Base-by-base conservation (phyloP, 345 rosid species). In the Erodium maritimum region DNA sequence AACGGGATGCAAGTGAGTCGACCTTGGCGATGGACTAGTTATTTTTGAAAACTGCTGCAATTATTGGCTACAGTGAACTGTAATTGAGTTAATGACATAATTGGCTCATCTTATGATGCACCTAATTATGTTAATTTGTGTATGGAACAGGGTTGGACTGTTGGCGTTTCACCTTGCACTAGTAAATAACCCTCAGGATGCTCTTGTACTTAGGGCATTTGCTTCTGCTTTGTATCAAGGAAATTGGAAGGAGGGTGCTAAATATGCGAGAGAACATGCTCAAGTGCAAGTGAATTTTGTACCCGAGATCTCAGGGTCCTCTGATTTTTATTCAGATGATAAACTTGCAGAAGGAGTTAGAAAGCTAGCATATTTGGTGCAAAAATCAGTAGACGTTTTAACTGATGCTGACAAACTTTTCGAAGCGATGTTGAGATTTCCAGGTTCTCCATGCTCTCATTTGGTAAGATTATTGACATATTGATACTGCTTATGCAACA, bases 151-250 rank as follows among this genome's bases (percentile, higher is more conserved):
- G 99, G 62, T 89, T 74, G 87, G 86, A 64, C 67, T 93, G 42
- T 73, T 93, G 73, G 89, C 90, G 20, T 85, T 93, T 76, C 99
- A 93, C 78, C 82, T 60, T 42, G 87, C 99, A 70, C 68, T 93
- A 64, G 84, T 83, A 60, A 67, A 72, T 50, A 65, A 77, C 55
- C 95, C 97, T 61, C 99, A 87, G 69, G 85, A 93, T 65, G 83
- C 86, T 59, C 59, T 70, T 69, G 87, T 83, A 18, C 62, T 89
- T 33, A 65, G 69, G 64, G 83, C 84, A 4, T 85, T 89, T 50
- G 97, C 94, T 21, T 87, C 86, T 65, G 72, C 80, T 46, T 80
- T 93, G 18, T 77, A 74, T 72, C 78, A 79, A 62, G 86, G 97
- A 63, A 61, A 69, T 34, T 87, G 95, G 99, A 69, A 71, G 53